Base-by-base conservation (phyloP, 768 basidiomycete genomes). In the Infundibulicybe gibba region DNA sequence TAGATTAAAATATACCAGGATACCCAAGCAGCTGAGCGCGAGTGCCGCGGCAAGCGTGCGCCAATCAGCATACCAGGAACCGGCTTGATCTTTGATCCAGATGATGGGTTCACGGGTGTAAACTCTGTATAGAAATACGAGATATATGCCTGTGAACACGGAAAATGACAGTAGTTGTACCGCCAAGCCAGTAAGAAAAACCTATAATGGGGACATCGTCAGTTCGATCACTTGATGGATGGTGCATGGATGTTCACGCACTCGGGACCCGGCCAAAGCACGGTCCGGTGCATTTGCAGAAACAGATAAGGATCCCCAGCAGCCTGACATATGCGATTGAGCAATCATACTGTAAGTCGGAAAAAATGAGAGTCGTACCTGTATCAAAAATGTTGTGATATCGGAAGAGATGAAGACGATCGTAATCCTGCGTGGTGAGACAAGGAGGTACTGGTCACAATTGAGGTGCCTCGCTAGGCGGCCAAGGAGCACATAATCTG, bases 401-500 rank as follows among this genome's bases (percentile, higher is more conserved):
- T 89, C 86, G 9, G 78, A 80, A 1, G 71, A 65, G 40, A 89
- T 69, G 59, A 87, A 89, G 10, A 79, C 58, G 25, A 71, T 49
- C 6, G 82, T 82, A 50, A 87, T 75, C 15, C 65, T 65, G 15
- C 64, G 66, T 5, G 77, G 67, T 0, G 67, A 63, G 16, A 88
- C 60, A 20, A 79, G 55, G 17, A 87, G 65, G 53, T 79, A 72
- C 40, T 71, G 50, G 47, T 73, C 67, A 32, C 70, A 71, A 9
- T 66, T 54, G 5, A 87, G 62, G 50, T 76, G 68, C 17, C 61
- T 66, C 5, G 83, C 79, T 3, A 90, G 60, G 11, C 76, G 76
- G 9, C 84, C 83, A 1, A 88, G 72, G 15, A 87, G 70, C 46
- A 86, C 65, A 54, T 89, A 88, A 55, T 82, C 74, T 12, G 80